A percentile compares a stretch with the other conserved stretches of the same genome.
phyloP scores from a whole-genome alignment of 305 asterid species.

The Striga hermonthica region DNA sequence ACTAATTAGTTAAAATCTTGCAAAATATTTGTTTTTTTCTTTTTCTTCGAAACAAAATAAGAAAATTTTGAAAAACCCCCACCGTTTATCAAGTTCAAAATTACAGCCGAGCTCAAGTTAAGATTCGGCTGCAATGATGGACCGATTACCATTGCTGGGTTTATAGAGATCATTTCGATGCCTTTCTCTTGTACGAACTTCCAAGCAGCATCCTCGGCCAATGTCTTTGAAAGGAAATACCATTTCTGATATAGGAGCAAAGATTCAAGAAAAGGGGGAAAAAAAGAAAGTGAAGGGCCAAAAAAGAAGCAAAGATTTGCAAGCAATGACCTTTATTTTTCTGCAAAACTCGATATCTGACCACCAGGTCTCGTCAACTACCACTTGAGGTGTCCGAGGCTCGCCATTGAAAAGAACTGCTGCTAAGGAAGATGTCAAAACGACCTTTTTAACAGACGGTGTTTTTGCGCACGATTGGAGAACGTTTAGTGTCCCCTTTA shows the following conservation, averaged over 20 bases:
- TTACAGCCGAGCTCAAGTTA: neutral
- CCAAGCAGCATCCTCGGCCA: conserved; percentile 6
- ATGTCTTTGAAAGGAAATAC: neutral
- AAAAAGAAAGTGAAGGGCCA: too few species aligned
- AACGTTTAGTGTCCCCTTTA: neutral
- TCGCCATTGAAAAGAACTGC: neutral
- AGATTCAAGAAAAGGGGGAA: too few species aligned
- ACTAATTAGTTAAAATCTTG: too few species aligned
- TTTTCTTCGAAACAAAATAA: too few species aligned
- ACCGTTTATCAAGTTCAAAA: neutral
- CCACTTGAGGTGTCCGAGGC: neutral
- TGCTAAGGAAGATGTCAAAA: neutral
- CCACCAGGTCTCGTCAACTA: neutral
- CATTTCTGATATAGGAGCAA: neutral
- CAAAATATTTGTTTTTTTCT: too few species aligned
- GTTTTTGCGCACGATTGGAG: neutral
- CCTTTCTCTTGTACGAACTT: neutral
- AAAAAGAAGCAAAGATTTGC: too few species aligned
- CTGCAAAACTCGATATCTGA: neutral
- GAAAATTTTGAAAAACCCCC: neutral
- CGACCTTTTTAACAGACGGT: neutral
- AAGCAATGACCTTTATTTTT: neutral
- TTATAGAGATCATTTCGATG: neutral
- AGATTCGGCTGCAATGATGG: neutral
- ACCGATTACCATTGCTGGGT: conserved; percentile 1